Evolutionary conservation across 2,329 filamentous ascomycete genomes (phyloP).

Genomic region (Nemania sp.): DNA sequence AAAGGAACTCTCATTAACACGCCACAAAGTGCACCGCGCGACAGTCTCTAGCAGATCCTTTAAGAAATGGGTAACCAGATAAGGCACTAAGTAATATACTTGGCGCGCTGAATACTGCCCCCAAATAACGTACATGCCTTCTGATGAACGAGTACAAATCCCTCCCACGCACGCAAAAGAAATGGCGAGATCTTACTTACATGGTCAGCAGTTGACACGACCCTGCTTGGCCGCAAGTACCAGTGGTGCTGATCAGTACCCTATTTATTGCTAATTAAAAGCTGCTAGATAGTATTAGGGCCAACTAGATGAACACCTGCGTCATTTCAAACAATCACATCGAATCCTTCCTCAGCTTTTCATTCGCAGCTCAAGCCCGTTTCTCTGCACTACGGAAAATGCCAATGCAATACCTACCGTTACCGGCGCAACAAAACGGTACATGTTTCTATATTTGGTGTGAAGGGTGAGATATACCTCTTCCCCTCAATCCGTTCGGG

Average conservation of each 20-base stretch:
- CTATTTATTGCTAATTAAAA: background rate
- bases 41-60: background rate
- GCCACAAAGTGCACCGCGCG: background rate
- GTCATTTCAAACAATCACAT: slow-evolving; percentile 24
- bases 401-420: background rate
- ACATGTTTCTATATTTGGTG: slow-evolving; percentile 13
- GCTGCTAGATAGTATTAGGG: slow-evolving; percentile 18
- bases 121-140: slow-evolving; percentile 17
- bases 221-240: slow-evolving; percentile 1
- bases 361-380: slow-evolving; percentile 15
- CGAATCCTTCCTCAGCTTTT: slow-evolving; percentile 24
- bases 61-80: background rate
- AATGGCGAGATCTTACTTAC: slow-evolving; percentile 7
- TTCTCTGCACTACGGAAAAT: background rate
- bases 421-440: background rate
- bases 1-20: background rate
- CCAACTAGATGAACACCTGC: slow-evolving; percentile 15
- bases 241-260: slow-evolving; percentile 20
- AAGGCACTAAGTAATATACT: background rate
- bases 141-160: background rate
- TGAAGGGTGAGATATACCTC: slow-evolving; percentile 2
- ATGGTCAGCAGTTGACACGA: slow-evolving; percentile 10
- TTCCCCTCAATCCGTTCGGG: slow-evolving; percentile 3
- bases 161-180: background rate
- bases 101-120: background rate